Evolutionary conservation across 345 rosid genomes (phyloP), one percentile per base, ranked within the genome.

Genomic region (Lagerstroemia speciosa): DNA sequence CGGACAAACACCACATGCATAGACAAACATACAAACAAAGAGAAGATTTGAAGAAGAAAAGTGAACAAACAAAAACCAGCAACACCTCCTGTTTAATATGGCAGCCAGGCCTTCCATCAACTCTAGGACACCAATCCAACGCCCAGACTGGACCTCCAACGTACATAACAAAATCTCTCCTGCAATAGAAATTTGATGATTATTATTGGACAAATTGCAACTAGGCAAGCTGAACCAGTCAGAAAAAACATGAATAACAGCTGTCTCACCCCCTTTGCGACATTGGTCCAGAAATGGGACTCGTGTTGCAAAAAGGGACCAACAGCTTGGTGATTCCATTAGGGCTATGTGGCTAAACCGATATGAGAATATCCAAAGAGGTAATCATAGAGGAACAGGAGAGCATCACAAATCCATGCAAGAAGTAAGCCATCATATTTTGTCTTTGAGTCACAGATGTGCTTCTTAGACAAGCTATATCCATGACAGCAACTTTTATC

Each of bases 61-160:
- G 38, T 79, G 24, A 26, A 53, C 10, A 20, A 53, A 30, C 34
- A 0, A 30, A 27, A 14, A 14, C 20, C 34, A 58, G 29, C 63
- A 27, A 6, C 5, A 91, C 98, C 96, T 94, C 95, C 55, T 85
- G 78, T 74, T 83, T 94, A 70, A 82, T 72, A 55, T 27, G 79
- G 73, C 67, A 68, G 66, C 73, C 87, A 40, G 83, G 76, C 77
- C 64, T 79, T 68, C 64, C 80, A 70, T 79, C 80, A 83, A 73
- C 69, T 74, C 84, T 77, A 55, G 99, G 99, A 67, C 96, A 87
- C 99, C 99, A 91, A 82, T 94, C 96, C 78, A 94, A 67, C 63
- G 87, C 91, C 98, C 90, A 94, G 79, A 88, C 88, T 62, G 95
- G 81, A 48, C 98, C 99, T 70, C 99, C 97, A 74, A 85, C 88